A percentile compares a stretch with the other conserved stretches of the same genome.
Conservation (phyloP, 768 basidiomycete genomes). For the Crucibulum laeve region DNA sequence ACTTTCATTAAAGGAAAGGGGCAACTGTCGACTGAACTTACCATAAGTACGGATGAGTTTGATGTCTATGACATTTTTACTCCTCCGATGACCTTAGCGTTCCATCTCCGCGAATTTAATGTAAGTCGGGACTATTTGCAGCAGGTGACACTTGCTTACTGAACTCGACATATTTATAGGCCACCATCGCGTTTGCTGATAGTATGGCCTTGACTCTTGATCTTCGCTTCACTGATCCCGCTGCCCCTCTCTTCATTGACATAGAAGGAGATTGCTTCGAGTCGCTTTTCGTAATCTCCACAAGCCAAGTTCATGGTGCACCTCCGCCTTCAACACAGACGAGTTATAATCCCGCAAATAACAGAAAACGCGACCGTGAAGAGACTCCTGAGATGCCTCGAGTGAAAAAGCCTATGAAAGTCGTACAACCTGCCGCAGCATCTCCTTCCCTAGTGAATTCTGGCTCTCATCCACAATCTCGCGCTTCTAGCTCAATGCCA, state of each 20-base stretch:
- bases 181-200: slow-evolving; percentile 77
- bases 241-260: slow-evolving; percentile 72
- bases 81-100: slow-evolving; percentile 64
- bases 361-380: slow-evolving; percentile 41
- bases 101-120: slow-evolving; percentile 82
- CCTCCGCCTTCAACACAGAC: slow-evolving; percentile 18
- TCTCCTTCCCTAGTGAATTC: slow-evolving; percentile 1
- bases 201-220: slow-evolving; percentile 60
- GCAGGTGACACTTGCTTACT: not conserved
- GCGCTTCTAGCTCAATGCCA: slow-evolving; percentile 31
- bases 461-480: slow-evolving; percentile 13
- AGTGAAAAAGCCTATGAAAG: slow-evolving; percentile 51
- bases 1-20: slow-evolving; percentile 36
- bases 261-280: slow-evolving; percentile 65
- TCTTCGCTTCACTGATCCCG: slow-evolving; percentile 72
- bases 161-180: slow-evolving; percentile 36
- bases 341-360: slow-evolving; percentile 12
- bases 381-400: slow-evolving; percentile 37
- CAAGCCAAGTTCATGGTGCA: slow-evolving; percentile 53
- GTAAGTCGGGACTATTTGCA: slow-evolving; percentile 31
- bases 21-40: slow-evolving; percentile 71
- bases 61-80: slow-evolving; percentile 67
- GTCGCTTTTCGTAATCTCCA: slow-evolving; percentile 74
- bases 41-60: slow-evolving; percentile 76
- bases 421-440: slow-evolving; percentile 33